Base-by-base conservation (phyloP, 352 stramenopile species). In the Phytophthora parvispora region DNA sequence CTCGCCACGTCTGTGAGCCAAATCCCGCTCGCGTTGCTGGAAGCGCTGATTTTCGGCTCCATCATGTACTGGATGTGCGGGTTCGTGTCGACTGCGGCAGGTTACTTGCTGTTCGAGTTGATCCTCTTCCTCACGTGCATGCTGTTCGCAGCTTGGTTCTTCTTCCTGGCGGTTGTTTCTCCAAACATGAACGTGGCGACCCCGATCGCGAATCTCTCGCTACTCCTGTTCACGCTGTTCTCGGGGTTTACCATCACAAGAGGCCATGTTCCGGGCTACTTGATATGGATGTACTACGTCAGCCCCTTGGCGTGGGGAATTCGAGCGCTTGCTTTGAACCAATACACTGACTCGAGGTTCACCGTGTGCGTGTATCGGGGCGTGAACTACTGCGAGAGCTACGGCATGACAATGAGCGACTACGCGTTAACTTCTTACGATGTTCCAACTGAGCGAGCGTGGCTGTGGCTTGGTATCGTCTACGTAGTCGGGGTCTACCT, bases 1-100 rank as follows among this genome's bases (percentile, higher is more conserved):
- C 58, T 95, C 47, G 82, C 72, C 49, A 81, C 65, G 25, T 72
- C 74, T 1, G 28, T 86, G 10, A 74, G 72, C 42, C 66, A 80
- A 36, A 51, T 86, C 20, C 68, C 81, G 29, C 75, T 86, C 55
- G 60, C 69, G 67, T 16, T 84, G 2, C 73, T 91, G 38, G 88
- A 96, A 72, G 81, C 81, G 4, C 48, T 94, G 6, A 69, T 92
- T 18, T 95, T 97, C 69, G 90, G 86, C 12, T 90, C 75, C 9
- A 69, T 97, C 29, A 64, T 96, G 29, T 97, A 96, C 63, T 97
- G 83, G 74, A 80, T 96, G 55, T 88, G 91, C 57, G 89, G 88
- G 9, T 83, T 84, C 34, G 67, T 72, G 15, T 48, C 69, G 51
- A 42, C 36, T 70, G 6, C n/a, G n/a, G n/a, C n/a, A n/a, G n/a